Evolutionary conservation across 805 yeast species (phyloP), one percentile per base, ranked within the genome.

Genomic region (Starmerella apicola): DNA sequence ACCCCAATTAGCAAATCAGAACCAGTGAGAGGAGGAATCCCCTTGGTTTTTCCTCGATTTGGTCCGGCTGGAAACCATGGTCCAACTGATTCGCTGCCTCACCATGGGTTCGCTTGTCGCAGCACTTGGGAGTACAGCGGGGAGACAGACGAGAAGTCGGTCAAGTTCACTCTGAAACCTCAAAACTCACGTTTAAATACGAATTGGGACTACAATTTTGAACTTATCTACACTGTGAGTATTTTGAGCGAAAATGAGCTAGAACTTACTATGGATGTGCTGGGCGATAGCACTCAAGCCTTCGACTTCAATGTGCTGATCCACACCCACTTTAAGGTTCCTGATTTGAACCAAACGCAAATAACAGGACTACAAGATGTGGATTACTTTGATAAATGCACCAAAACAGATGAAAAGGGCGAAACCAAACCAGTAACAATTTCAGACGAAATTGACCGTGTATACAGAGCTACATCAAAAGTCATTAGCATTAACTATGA

Each of bases 11-110:
- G n/a, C n/a, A n/a, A 97, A 8, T 64, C 88, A 33, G 81, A 80
- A 55, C 93, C 98, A 1, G 96, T 91, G 16, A 74, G 98, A 59
- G 98, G 98, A 49, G 98, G 98, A 37, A 82, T 91, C 38, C 98
- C 98, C 10, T 65, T 91, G 19, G 97, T 88, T 7, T 91, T 91
- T 70, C 98, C 98, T 2, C 82, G 66, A 8, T 64, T 64, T 52
- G 97, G 98, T 44, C 85, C 75, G 50, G 32, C 55, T 3, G 52
- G 51, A 18, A 38, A 43, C 18, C 56, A 52, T 34, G 45, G 53
- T 2, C 66, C 68, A 23, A 67, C 71, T 6, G 68, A 65, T 41
- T 58, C 69, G 26, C 70, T 91, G 49, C 96, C 96, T 16, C 97
- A 91, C 64, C 98, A 91, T 58, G 98, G 98, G 1, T 81, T 91